Conservation (phyloP, 441 rosid genomes). For the Jatropha multifida region DNA sequence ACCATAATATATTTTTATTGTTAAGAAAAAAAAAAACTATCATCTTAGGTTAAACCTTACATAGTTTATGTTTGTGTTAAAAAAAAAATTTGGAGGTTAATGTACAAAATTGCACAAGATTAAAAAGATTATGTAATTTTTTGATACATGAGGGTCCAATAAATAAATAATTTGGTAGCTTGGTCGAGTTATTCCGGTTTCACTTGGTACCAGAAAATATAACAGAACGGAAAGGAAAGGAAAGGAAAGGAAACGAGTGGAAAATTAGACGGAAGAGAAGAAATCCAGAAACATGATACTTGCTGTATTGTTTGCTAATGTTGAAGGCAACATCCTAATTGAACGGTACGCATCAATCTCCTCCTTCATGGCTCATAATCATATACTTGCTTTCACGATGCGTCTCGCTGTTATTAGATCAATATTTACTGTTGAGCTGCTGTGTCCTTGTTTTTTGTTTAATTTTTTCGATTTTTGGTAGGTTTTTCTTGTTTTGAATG, state of each 20-base stretch:
- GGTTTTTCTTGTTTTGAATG: background rate
- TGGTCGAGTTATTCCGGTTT: background rate
- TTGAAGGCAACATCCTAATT: conserved; percentile 83
- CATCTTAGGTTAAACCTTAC: too few species aligned
- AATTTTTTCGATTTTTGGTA: background rate
- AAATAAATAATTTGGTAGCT: background rate
- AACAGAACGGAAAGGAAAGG: background rate
- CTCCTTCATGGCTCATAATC: background rate
- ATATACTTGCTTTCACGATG: background rate
- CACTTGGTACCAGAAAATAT: background rate
- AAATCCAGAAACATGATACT: conserved; percentile 53
- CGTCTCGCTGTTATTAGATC: background rate
- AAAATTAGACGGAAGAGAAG: background rate
- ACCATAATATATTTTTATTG: too few species aligned
- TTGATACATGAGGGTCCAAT: background rate
- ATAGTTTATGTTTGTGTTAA: too few species aligned
- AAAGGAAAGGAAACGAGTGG: background rate
- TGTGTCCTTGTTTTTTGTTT: background rate
- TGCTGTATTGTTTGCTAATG: conserved; percentile 77
- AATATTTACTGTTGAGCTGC: background rate
- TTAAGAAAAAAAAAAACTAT: too few species aligned
- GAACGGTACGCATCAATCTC: conserved; percentile 54
- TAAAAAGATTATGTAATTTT: background rate
- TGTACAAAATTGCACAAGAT: background rate
- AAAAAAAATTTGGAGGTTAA: background rate